Evolutionary conservation across 192 early-diverging fungal species (phyloP), one percentile per base, ranked within the genome.

Genomic region (Coemansia javaensis): DNA sequence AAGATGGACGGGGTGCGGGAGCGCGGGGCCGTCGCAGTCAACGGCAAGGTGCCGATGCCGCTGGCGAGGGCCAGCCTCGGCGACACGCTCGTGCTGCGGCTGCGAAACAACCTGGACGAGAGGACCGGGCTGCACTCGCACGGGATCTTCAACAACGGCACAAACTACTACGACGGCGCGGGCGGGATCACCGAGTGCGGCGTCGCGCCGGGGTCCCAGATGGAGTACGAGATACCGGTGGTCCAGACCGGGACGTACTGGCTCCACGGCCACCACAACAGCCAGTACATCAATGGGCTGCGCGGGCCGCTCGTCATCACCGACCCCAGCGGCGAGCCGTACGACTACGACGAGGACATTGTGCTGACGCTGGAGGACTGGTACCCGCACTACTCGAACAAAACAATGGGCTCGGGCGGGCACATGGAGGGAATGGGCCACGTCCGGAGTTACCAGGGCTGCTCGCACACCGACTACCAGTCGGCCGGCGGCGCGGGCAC

Each of bases 171-270:
- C 21, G 90, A 90, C 60, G 88, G 89, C 16, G 72, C 82, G 1
- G 57, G 68, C 9, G 79, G 74, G 56, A 59, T 84, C 32, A 86
- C 86, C n/a, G 79, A 90, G 49, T 89, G 90, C 59, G 78, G 78
- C 0, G 84, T 92, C 38, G 82, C 87, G 6, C 61, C 79, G 3
- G 71, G 77, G 9, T 53, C 53, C 16, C 58, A 47, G 30, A 77
- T 84, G 52, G 79, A 81, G 6, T 92, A 92, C 63, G 74, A 63
- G n/a, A 83, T 85, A 44, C 58, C 63, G n/a, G 53, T 82, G 27
- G 44, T 45, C 18, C 88, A 93, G 54, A 68, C 74, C 16, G 91
- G 91, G 40, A 90, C 87, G 16, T 91, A 82, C 70, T 93, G 91
- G 91, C 71, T 85, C 35, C 87, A 91, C 45, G 75, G 80, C 10